A percentile compares a stretch with the other conserved stretches of the same genome.
Conservation (phyloP, 805 yeast species). For the Candida coleopterorum region DNA sequence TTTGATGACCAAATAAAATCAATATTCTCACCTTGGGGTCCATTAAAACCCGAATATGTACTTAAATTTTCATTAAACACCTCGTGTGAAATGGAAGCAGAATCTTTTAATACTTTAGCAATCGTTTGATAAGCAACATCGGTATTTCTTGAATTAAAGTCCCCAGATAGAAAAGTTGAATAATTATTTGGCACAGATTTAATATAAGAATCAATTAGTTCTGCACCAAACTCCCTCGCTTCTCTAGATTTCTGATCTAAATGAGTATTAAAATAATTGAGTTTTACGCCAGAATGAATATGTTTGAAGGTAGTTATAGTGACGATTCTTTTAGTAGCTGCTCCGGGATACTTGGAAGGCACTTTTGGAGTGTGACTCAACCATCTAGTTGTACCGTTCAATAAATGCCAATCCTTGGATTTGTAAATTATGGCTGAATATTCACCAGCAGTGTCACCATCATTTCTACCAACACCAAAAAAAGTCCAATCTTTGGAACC, state of each 20-base stretch:
- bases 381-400: slow-evolving; percentile 22
- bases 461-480: slow-evolving; percentile 28
- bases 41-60: slow-evolving; percentile 17
- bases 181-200: slow-evolving; percentile 14
- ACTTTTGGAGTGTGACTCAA: slow-evolving; percentile 21
- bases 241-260: slow-evolving; percentile 32
- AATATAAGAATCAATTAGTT: slow-evolving; percentile 39
- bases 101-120: slow-evolving; percentile 11
- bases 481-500: slow-evolving; percentile 17
- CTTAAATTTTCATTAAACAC: slow-evolving; percentile 16
- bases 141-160: slow-evolving; percentile 42
- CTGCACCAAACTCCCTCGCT: slow-evolving; percentile 39
- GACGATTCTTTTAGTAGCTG: slow-evolving; percentile 36
- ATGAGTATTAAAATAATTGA: slow-evolving; percentile 36
- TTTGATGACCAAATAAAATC: slow-evolving; percentile 35
- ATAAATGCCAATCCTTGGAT: slow-evolving; percentile 18
- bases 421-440: slow-evolving; percentile 24
- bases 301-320: slow-evolving; percentile 28
- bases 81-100: slow-evolving; percentile 17
- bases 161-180: slow-evolving; percentile 41
- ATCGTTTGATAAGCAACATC: slow-evolving; percentile 25
- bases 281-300: slow-evolving; percentile 14
- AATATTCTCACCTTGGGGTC: slow-evolving; percentile 24
- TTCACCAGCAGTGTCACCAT: slow-evolving; percentile 25
- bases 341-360: slow-evolving; percentile 44